Evolutionary conservation across 139 green algal species (phyloP), one percentile per base, ranked within the genome.

Genomic region (Chloropicon primus): DNA sequence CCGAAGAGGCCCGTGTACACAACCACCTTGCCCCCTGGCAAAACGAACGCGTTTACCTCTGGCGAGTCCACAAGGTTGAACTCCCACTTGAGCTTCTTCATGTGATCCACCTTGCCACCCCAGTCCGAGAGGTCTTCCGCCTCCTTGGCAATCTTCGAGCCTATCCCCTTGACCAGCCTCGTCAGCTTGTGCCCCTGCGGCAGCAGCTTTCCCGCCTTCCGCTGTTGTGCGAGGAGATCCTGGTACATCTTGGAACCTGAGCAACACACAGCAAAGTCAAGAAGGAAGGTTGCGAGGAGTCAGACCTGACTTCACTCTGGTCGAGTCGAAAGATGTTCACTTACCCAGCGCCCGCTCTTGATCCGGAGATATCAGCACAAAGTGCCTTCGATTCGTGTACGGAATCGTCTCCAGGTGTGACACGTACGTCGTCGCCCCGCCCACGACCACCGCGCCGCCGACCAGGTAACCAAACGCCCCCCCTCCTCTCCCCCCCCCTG

Each of bases 1-100:
- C 85, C 74, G 62, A 95, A 76, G 26, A 95, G 82, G 2, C 87
- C 88, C 24, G 88, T 89, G 74, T 83, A 94, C 1, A 91, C 84
- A 17, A 94, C 83, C 41, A 97, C 90, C 84, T 96, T 96, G 62
- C 92, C 92, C 1, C 92, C 92, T 1, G 92, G 92, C n/a, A 92
- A 86, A 28, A 96, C 92, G 76, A 96, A 92, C 0, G 92, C 92
- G 75, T 97, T 96, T 41, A 91, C 83, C 71, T 88, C 27, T 21
- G 72, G 74, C n/a, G 24, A 79, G 21, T 92, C 29, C 23, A 97
- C 88, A 1, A 97, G 92, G 1, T 79, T 82, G 85, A 93, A 95
- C 82, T 96, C 89, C 92, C 92, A 97, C 1, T 93, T 25, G 25
- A 94, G 17, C 2, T 75, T 88, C 41, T 81, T 62, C 86, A 93